phyloP scores from a whole-genome alignment of 2,329 filamentous ascomycete genomes.

The Sodiomyces alkalinus region DNA sequence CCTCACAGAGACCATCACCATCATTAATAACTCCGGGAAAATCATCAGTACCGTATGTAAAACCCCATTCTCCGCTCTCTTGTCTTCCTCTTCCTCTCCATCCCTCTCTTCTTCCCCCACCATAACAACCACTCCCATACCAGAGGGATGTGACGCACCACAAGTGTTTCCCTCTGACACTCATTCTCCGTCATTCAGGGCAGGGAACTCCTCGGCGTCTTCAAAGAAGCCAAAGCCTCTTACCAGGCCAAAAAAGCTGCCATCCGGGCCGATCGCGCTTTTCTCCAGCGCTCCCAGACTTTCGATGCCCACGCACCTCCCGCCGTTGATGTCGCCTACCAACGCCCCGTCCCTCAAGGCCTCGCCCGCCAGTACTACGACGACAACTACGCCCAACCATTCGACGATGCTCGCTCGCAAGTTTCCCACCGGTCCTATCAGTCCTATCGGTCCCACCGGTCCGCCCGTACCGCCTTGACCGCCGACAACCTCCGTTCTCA shows the following conservation, averaged over 20 bases:
- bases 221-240: constrained; percentile 79
- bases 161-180: too few species aligned
- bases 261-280: constrained; percentile 48
- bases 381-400: constrained; percentile 16
- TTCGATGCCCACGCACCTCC: constrained; percentile 21
- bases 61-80: neutral
- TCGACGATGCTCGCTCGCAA: constrained; percentile 19
- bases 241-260: constrained; percentile 82
- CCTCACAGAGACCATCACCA: constrained; percentile 61
- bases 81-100: constrained; percentile 2
- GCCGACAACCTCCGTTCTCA: constrained; percentile 35
- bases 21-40: constrained; percentile 83
- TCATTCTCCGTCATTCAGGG: constrained; percentile 42
- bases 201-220: constrained; percentile 78
- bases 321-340: too few species aligned
- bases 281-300: constrained; percentile 45
- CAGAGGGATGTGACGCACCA: too few species aligned
- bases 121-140: neutral
- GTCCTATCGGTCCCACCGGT: constrained; percentile 18
- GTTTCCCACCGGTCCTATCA: constrained; percentile 26
- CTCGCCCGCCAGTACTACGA: constrained; percentile 14
- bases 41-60: constrained; percentile 69
- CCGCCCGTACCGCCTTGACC: constrained; percentile 29
- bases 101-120: constrained; percentile 4
- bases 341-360: constrained; percentile 3